Base-by-base conservation (phyloP, 1,284 basidiomycete species). In the Heterobasidion annosum region DNA sequence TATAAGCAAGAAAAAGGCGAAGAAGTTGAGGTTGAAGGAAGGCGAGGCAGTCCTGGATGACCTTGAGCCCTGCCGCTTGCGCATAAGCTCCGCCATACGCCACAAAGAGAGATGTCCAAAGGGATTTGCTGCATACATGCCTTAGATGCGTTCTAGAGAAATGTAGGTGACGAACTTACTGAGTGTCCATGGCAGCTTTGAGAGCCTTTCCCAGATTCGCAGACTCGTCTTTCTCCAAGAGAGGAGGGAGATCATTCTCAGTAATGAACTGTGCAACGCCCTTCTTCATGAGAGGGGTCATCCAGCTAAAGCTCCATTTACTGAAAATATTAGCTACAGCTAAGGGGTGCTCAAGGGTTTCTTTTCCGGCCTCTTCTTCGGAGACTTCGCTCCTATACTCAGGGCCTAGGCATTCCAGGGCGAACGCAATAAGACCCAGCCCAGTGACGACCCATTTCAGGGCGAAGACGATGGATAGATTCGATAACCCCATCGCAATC, bases 11-110 rank as follows among this genome's bases (percentile, higher is more conserved):
- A 8, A 99, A 75, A 62, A 82, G 76, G 15, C 90, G 82, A 32
- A 99, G 79, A 1, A 98, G 75, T 67, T 97, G 90, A 0, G 96
- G 96, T 66, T 98, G 95, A 2, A 85, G 67, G 70, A 98, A 98
- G 0, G 83, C 82, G 12, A 96, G 72, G 46, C 73, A 70, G 66
- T 98, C 95, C 68, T 95, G 92, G 0, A 81, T 50, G 12, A 90
- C 61, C 71, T 97, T 95, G 52, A 93, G 72, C 18, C 71, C 51
- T 0, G 74, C 76, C 0, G 93, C 94, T 18, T 82, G 63, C 2
- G 82, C 68, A 64, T 90, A 97, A 0, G 90, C 85, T 0, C 78
- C 73, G 0, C 95, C 95, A 62, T 91, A 98, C 0, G 93, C 81
- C 3, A 79, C 64, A 56, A 83, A 82, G 13, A 97, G 74, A 0